phyloP scores from a whole-genome alignment of 345 rosid species.

The Bruguiera gymnorhiza region DNA sequence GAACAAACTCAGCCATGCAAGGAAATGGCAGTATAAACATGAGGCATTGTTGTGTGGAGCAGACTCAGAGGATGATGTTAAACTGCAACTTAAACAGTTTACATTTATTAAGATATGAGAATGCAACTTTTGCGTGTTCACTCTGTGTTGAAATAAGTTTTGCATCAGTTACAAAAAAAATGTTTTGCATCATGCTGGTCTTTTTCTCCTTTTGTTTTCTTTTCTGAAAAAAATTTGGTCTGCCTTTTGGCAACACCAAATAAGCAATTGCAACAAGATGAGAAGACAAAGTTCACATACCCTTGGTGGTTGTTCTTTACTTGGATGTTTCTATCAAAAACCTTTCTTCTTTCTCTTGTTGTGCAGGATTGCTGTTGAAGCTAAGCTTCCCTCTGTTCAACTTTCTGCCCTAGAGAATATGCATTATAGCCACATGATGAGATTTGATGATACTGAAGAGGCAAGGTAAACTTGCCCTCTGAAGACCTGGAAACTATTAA shows the following conservation, averaged over 20 bases:
- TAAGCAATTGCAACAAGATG: no score
- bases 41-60: no score
- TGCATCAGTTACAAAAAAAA: neutral
- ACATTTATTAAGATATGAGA: neutral
- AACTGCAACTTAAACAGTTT: neutral
- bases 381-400: conserved; percentile 63
- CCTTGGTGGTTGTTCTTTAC: neutral
- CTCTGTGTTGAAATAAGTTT: neutral
- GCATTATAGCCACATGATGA: conserved; percentile 94
- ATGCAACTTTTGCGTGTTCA: neutral
- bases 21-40: no score
- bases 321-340: conserved; percentile 2
- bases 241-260: neutral
- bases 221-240: neutral
- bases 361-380: conserved; percentile 73
- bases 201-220: neutral
- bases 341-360: neutral
- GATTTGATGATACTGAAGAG: conserved; percentile 76
- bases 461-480: conserved; percentile 55
- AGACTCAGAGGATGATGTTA: no score
- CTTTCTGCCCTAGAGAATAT: conserved; percentile 83
- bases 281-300: no score
- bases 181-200: neutral
- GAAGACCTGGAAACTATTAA: conserved; percentile 5
- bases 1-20: no score